Evolutionary conservation across 805 yeast species (phyloP).

Genomic region (Saccharomycodes ludwigii): DNA sequence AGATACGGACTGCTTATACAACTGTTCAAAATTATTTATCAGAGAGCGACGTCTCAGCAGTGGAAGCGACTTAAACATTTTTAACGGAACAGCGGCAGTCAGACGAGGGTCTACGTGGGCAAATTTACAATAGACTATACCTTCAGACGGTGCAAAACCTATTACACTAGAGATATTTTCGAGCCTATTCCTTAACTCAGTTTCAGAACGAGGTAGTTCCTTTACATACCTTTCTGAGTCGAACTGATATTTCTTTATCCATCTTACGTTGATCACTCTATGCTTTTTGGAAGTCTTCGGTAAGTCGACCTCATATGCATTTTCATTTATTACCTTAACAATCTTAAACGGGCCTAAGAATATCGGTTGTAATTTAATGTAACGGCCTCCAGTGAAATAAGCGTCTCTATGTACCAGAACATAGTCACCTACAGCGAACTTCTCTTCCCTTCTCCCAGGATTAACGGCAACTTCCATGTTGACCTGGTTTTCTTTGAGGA

Average conservation of each 20-base stretch:
- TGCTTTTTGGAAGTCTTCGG: slow-evolving; percentile 2
- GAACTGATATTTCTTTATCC: slow-evolving; percentile 1
- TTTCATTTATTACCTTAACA: slow-evolving; percentile 1
- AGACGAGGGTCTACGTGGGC: not conserved
- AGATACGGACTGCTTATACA: no score
- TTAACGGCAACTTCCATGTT: slow-evolving; percentile 2
- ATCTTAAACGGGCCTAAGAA: slow-evolving; percentile 2
- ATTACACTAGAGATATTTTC: slow-evolving; percentile 1
- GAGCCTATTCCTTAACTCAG: not conserved
- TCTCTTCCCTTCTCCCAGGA: not conserved
- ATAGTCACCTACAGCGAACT: slow-evolving; percentile 2
- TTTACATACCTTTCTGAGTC: not conserved
- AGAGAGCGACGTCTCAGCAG: not conserved
- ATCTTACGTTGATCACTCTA: slow-evolving; percentile 4
- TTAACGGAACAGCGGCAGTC: not conserved
- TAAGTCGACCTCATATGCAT: slow-evolving; percentile 6
- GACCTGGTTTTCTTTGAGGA: slow-evolving; percentile 1
- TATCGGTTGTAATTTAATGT: slow-evolving; percentile 2
- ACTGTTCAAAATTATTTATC: not conserved
- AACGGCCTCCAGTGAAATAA: slow-evolving; percentile 3
- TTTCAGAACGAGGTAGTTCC: slow-evolving; percentile 1
- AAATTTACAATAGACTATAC: not conserved
- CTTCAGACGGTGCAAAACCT: slow-evolving; percentile 2
- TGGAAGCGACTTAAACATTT: not conserved
- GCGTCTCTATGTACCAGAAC: slow-evolving; percentile 4